Percentiles rank a stretch among this genome's conserved stretches.
Conservation (phyloP, 208 protist genomes). For the Trypanosoma scelopori region DNA sequence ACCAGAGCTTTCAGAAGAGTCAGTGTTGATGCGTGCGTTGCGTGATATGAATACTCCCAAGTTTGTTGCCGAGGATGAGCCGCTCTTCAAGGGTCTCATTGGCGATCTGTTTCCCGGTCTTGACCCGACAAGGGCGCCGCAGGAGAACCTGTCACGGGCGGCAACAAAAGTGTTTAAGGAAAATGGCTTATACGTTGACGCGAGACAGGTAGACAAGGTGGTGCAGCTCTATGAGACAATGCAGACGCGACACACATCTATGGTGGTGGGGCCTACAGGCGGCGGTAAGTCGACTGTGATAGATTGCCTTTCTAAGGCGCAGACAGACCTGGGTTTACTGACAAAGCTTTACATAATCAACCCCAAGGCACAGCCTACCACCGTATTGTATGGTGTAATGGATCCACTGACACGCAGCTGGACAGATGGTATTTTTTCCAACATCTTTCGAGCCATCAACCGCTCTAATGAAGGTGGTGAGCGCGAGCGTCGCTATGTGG, state of each 20-base stretch:
- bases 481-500: slow-evolving; percentile 94
- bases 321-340: slow-evolving; percentile 88
- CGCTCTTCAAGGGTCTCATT: slow-evolving; percentile 98
- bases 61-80: slow-evolving; percentile 99
- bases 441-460: slow-evolving; percentile 98
- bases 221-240: slow-evolving; percentile 99
- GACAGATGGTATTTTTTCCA: slow-evolving; percentile 99
- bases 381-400: slow-evolving; percentile 98
- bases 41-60: slow-evolving; percentile 99
- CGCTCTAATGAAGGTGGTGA: slow-evolving; percentile 64
- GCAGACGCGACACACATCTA: slow-evolving; percentile 98
- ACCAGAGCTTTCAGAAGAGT: slow-evolving; percentile 94
- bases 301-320: slow-evolving; percentile 92
- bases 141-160: slow-evolving; percentile 94
- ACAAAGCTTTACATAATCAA: slow-evolving; percentile 97
- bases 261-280: slow-evolving; percentile 98
- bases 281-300: slow-evolving; percentile 99
- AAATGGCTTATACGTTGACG: slow-evolving; percentile 76
- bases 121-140: slow-evolving; percentile 93
- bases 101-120: slow-evolving; percentile 98
- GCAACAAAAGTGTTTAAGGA: slow-evolving; percentile 88
- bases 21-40: slow-evolving; percentile 98
- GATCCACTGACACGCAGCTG: slow-evolving; percentile 98
- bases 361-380: slow-evolving; percentile 97
- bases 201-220: slow-evolving; percentile 97